Base-by-base conservation (phyloP, 768 basidiomycete species). In the Mycena pura region DNA sequence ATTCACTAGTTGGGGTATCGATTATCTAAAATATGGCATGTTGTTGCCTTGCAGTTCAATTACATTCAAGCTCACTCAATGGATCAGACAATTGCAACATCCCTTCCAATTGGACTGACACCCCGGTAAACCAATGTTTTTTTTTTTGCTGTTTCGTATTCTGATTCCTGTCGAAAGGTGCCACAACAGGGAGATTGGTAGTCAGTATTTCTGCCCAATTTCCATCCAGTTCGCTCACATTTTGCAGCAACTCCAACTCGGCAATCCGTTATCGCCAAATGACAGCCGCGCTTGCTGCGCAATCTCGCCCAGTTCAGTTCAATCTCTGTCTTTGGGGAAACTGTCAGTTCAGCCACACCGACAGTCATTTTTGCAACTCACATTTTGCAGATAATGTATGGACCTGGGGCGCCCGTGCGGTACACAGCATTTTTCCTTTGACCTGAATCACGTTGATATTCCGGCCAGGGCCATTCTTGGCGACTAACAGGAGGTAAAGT, bases 11-110 rank as follows among this genome's bases (percentile, higher is more conserved):
- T 86, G 85, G 85, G 83, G 81, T 6, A 77, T 86, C 39, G 85
- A 86, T 61, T 85, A 84, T 67, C 69, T 86, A 57, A 85, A 85
- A 77, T 85, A 86, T 67, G 83, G 83, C 78, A 46, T n/a, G 74
- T 59, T 13, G 14, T 21, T n/a, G 14, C 46, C 19, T 24, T 10
- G 19, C 50, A 11, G 11, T 14, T 21, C 31, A 1, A 9, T 9
- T n/a, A 32, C 24, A 15, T n/a, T 45, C 32, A 5, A 43, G 27
- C 24, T 52, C 22, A 14, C 15, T 21, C 22, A 5, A 11, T n/a
- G n/a, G n/a, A n/a, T 6, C 40, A 84, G 83, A 85, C 60, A 85
- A 85, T 64, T 85, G 84, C 67, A 78, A 82, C 63, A 76, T 84
- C n/a, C 84, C 84, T 19, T 65, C 54, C 10, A 83, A 84, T 63